Evolutionary conservation across 2,329 filamentous ascomycete genomes (phyloP), one percentile per base, ranked within the genome.

Genomic region (Fusarium oligoseptatum): DNA sequence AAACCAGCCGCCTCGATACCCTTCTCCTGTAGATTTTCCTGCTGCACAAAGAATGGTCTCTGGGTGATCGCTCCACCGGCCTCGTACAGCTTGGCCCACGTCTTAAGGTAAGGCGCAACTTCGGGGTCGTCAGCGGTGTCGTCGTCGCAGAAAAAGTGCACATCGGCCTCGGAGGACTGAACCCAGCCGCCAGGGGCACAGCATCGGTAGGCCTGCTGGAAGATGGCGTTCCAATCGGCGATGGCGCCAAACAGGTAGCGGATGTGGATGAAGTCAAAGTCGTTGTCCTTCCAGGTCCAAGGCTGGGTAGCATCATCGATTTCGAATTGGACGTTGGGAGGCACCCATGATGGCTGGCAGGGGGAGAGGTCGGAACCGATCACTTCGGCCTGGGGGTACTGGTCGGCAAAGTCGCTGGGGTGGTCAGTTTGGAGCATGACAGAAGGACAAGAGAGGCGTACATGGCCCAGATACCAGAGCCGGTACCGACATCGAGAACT

Each of bases 401-500:
- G 11, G 43, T 77, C 75, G 48, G 72, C 75, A 58, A 77, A 77
- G 22, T 77, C 75, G 58, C 75, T 77, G 36, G 11, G 12, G 45
- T 5, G 27, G 29, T 32, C 15, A 45, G 36, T 64, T 29, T 10
- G 37, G 50, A 43, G 22, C 37, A 37, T 6, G 11, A 14, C 3
- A 17, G 24, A 22, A 15, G 9, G 17, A 37, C 3, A 36, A 9
- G 27, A 14, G 36, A 17, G 12, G 36, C 58, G 36, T 71, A 50
- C 71, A 73, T 74, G 39, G 71, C 71, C 71, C 71, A 73, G 15
- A 65, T 74, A 14, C 76, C 76, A 45, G 76, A 78, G 15, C 76
- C 76, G 22, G 76, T 78, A 6, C 76, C 76, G 6, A 78, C 72
- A 48, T 78, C 76, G 11, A 78, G 72, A n/a, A 78, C 76, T 50